Percentiles rank a stretch among this genome's conserved stretches.
phyloP scores from a whole-genome alignment of 805 yeast species.

The Yamadazyma phyllophila region DNA sequence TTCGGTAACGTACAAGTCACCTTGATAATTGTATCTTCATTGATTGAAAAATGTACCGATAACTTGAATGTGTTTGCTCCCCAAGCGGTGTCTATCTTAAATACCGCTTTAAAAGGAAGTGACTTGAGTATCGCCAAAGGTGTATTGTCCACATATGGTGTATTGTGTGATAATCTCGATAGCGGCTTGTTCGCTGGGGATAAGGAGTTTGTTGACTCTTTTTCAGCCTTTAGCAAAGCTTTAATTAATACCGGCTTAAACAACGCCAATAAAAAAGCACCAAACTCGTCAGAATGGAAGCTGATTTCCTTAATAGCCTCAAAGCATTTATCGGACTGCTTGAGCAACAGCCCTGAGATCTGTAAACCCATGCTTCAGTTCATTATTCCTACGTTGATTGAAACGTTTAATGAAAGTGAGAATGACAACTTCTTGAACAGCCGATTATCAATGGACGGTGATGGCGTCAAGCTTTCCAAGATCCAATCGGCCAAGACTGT shows the following conservation, averaged over 20 bases:
- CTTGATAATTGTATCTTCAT: conserved; percentile 61
- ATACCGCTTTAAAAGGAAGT: conserved; percentile 46
- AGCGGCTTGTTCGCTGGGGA: conserved; percentile 67
- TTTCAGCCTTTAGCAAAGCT: conserved; percentile 30
- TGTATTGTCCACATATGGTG: conserved; percentile 46
- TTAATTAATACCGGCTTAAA: conserved; percentile 18
- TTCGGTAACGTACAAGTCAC: conserved; percentile 86
- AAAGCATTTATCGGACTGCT: conserved; percentile 36
- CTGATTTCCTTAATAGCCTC: conserved; percentile 41
- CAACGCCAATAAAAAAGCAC: conserved; percentile 14
- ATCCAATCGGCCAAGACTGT: conserved; percentile 24
- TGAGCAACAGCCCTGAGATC: conserved; percentile 31
- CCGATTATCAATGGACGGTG: conserved; percentile 28
- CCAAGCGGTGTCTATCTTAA: conserved; percentile 61
- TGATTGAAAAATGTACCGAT: conserved; percentile 74
- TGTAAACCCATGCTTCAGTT: conserved; percentile 27
- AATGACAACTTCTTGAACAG: conserved; percentile 19
- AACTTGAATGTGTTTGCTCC: conserved; percentile 81
- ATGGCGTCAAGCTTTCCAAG: conserved; percentile 27
- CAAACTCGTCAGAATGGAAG: conserved; percentile 46
- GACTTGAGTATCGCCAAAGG: conserved; percentile 64
- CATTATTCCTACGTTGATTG: conserved; percentile 39
- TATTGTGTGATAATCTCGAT: conserved; percentile 49
- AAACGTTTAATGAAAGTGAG: conserved; percentile 26
- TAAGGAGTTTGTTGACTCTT: conserved; percentile 49